These are phyloP conservation scores for Ophiostoma sp. DNA, from an alignment of 2,329 filamentous ascomycete species.

Conservation along the genomic window DNA sequence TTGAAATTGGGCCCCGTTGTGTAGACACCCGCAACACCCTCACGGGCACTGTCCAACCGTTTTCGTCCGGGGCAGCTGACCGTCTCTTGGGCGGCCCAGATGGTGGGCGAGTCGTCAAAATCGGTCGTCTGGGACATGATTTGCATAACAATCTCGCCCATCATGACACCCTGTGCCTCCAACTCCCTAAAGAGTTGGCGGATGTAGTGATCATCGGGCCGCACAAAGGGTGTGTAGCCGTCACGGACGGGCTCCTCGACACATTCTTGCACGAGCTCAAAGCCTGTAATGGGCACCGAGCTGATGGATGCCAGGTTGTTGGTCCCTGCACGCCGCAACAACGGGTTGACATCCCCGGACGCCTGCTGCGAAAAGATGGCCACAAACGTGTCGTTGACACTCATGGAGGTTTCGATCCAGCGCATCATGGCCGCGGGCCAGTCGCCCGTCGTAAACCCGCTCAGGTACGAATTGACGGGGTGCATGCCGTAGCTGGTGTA, in stretches of 20 bases:
- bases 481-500: constrained; percentile 11
- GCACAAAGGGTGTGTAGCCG: constrained; percentile 5
- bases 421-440: constrained; percentile 10
- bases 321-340: background rate
- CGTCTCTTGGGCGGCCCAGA: background rate
- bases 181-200: background rate
- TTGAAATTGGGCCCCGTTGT: background rate
- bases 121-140: constrained; percentile 6
- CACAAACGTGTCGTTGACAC: background rate
- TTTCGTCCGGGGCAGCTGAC: background rate
- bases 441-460: constrained; percentile 8
- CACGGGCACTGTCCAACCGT: background rate
- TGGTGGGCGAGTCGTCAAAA: background rate
- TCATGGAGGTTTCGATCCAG: constrained; percentile 1
- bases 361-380: background rate
- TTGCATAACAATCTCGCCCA: constrained; percentile 4
- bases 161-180: background rate
- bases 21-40: background rate
- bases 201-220: background rate
- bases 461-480: constrained; percentile 7
- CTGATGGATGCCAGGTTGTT: constrained; percentile 10
- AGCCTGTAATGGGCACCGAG: background rate
- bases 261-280: background rate
- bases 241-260: constrained; percentile 1
- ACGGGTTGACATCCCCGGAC: background rate